Evolutionary conservation across 257 asterid genomes (phyloP), one percentile per base, ranked within the genome.

Genomic region (Przewalskia tangutica): DNA sequence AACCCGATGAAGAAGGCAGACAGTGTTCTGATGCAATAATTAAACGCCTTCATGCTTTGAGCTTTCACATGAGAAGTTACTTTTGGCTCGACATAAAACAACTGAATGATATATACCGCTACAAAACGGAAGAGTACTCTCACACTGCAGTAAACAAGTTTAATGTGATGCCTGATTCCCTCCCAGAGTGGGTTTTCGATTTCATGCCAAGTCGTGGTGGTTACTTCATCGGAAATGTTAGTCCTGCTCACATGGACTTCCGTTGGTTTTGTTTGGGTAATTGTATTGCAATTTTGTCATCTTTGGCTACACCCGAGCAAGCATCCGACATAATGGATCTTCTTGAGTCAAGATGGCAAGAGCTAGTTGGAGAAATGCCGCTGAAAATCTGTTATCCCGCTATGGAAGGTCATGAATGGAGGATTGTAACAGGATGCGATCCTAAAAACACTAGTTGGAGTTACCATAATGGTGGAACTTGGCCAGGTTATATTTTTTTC

Each of bases 131-230:
- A 59, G 98, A 94, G 84, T 94, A 94, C 71, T 94, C 98, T 0
- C 97, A 94, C 93, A 94, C 98, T 5, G 98, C 98, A 0, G 98
- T 94, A 48, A 94, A 94, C 84, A 94, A 94, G 92, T 94, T 94
- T 85, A 94, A 94, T 8, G 98, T 94, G 54, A 94, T 94, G 89
- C 98, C 98, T 3, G 98, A 92, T 62, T 94, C 98, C 13, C 92
- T 94, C 62, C 95, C 97, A 0, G 95, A 94, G 48, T 92, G 98
- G 98, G 91, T 94, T 83, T 94, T 94, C 3, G 97, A 94, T 81
- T 94, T 94, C 92, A 91, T 94, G 97, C 98, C 98, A 50, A 90
- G 85, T 12, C 92, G 88, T 3, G 98, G 98, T 0, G 98, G 98
- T 14, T 94, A 94, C 79, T 94, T 94, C 86, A 90, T 94, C 0